phyloP scores from a whole-genome alignment of 106 monocot species.

The Dendrobium nobile region DNA sequence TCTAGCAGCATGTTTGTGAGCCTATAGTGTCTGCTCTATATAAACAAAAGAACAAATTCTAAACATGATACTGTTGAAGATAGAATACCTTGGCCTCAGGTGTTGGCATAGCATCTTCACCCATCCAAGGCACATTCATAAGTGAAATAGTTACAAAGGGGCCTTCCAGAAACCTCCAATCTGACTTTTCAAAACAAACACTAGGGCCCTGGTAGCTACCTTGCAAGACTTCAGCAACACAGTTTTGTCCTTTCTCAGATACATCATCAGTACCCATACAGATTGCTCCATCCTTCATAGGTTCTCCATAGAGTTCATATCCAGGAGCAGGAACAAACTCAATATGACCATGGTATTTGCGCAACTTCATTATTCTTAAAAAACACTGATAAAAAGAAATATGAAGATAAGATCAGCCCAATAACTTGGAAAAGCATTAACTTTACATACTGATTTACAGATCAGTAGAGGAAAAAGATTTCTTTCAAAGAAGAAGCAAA shows the following conservation, averaged over 20 bases:
- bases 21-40: background rate
- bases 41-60: background rate
- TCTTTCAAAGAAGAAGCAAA: background rate
- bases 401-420: background rate
- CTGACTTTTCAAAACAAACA: slow-evolving; percentile 22
- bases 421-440: background rate
- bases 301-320: slow-evolving; percentile 54
- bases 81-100: slow-evolving; percentile 74
- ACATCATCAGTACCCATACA: background rate
- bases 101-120: slow-evolving; percentile 50
- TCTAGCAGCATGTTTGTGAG: background rate
- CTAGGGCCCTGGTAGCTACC: slow-evolving; percentile 56
- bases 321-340: slow-evolving; percentile 69
- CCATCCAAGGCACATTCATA: slow-evolving; percentile 72
- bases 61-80: background rate
- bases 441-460: background rate
- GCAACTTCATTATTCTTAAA: slow-evolving; percentile 49
- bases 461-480: background rate
- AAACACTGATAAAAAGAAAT: slow-evolving; percentile 27
- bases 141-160: slow-evolving; percentile 68
- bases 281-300: slow-evolving; percentile 13
- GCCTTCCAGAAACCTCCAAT: slow-evolving; percentile 70
- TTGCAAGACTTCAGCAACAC: slow-evolving; percentile 4
- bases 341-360: slow-evolving; percentile 49
- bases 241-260: background rate